phyloP scores from a whole-genome alignment of 192 early-diverging fungal genomes.

The Obelidium mucronatum region DNA sequence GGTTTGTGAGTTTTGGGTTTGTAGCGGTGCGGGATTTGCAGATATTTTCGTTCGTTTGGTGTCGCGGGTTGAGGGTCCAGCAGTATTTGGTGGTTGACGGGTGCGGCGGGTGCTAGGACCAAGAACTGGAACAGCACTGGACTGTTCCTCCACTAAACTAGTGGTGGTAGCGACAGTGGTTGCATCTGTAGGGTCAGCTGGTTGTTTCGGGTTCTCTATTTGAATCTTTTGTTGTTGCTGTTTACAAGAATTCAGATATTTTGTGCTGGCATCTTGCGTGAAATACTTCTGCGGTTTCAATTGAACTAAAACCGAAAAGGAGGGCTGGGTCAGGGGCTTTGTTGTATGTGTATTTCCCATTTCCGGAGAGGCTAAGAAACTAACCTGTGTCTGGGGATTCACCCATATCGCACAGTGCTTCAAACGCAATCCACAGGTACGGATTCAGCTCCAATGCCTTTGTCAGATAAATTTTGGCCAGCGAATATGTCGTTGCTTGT shows the following conservation, averaged over 20 bases:
- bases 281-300: slow-evolving; percentile 7
- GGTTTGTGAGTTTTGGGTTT: not conserved
- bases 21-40: not conserved
- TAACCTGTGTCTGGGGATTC: slow-evolving; percentile 23
- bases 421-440: slow-evolving; percentile 51
- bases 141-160: no score
- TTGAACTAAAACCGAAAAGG: not conserved
- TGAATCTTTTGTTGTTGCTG: no score
- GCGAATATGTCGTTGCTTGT: slow-evolving; percentile 12
- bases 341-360: no score
- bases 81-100: not conserved
- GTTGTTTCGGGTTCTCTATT: no score
- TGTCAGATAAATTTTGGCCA: slow-evolving; percentile 30
- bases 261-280: not conserved
- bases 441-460: slow-evolving; percentile 45
- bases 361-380: not conserved
- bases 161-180: no score
- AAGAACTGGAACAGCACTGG: not conserved
- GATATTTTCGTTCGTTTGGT: slow-evolving; percentile 22
- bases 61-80: slow-evolving; percentile 25
- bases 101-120: not conserved
- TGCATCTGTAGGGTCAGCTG: no score
- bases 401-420: slow-evolving; percentile 49
- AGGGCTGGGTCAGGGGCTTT: not conserved
- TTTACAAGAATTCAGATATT: not conserved